A percentile compares a stretch with the other conserved stretches of the same genome.
Evolutionary conservation across 163 green algal genomes (phyloP).

Genomic region (Chlamydomonas reinhardtii): DNA sequence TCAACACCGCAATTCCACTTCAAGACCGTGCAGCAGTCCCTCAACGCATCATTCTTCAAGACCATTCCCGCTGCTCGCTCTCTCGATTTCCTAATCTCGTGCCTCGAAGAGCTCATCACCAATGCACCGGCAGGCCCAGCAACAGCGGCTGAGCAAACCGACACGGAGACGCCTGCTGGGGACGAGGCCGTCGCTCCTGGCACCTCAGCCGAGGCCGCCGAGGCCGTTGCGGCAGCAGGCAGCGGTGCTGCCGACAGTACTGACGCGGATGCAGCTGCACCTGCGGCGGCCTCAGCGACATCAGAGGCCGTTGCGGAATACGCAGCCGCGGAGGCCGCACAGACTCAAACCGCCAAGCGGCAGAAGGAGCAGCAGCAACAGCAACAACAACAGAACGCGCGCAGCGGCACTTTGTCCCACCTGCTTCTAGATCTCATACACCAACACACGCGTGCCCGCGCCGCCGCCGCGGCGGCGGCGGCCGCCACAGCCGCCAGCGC

Average conservation of each 20-base stretch:
- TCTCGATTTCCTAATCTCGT: conserved; percentile 19
- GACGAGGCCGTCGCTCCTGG: neutral
- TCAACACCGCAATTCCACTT: conserved; percentile 14
- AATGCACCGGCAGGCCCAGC: neutral
- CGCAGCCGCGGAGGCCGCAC: neutral
- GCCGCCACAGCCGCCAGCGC: neutral
- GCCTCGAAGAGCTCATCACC: conserved; percentile 3
- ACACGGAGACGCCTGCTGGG: too few relatives aligned
- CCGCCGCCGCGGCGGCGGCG: neutral
- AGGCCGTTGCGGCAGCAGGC: neutral
- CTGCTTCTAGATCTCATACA: conserved; percentile 30
- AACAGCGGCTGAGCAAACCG: neutral
- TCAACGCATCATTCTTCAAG: neutral
- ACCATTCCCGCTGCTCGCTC: neutral
- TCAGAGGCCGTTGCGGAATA: neutral
- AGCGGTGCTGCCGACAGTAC: neutral
- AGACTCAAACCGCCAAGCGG: neutral
- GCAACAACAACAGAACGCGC: neutral
- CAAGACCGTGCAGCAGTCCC: conserved; percentile 2
- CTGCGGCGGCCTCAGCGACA: neutral
- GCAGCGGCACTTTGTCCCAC: conserved; percentile 20
- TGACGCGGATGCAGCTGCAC: neutral
- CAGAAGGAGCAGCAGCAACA: neutral
- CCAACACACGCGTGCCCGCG: neutral
- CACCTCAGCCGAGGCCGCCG: neutral